A percentile compares a stretch with the other conserved stretches of the same genome.
phyloP scores from a whole-genome alignment of 257 asterid species.

The Solanum dulcamara region DNA sequence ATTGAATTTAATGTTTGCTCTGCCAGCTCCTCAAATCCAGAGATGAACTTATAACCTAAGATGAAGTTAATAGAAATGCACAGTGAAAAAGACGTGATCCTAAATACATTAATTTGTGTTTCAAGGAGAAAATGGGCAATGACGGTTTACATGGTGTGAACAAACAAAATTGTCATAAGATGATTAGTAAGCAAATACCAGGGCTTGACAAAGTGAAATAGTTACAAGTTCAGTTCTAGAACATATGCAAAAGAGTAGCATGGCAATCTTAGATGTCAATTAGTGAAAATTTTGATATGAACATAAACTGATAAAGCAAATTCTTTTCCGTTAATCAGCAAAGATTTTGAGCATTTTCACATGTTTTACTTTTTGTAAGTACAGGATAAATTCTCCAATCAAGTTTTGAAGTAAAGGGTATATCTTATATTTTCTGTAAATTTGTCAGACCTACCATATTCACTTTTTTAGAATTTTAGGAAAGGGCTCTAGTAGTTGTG shows the following conservation, averaged over 20 bases:
- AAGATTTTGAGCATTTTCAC: neutral
- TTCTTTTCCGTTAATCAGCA: neutral
- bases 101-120: neutral
- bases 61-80: neutral
- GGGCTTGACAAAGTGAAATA: neutral
- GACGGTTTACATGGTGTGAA: neutral
- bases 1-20: neutral
- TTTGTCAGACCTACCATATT: neutral
- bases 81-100: neutral
- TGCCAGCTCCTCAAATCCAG: neutral
- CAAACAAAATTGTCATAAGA: neutral
- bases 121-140: neutral
- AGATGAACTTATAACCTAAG: neutral
- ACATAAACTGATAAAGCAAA: neutral
- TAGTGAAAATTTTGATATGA: neutral
- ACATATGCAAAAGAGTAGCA: neutral
- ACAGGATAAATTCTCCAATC: neutral
- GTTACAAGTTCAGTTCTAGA: neutral
- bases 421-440: neutral
- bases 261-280: neutral
- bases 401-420: neutral
- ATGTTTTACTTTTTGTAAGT: neutral
- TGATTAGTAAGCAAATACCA: neutral
- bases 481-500: neutral
- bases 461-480: neutral